A percentile compares a stretch with the other conserved stretches of the same genome.
Conservation (phyloP, 2,329 filamentous ascomycete species). For the Fusarium equiseti region DNA sequence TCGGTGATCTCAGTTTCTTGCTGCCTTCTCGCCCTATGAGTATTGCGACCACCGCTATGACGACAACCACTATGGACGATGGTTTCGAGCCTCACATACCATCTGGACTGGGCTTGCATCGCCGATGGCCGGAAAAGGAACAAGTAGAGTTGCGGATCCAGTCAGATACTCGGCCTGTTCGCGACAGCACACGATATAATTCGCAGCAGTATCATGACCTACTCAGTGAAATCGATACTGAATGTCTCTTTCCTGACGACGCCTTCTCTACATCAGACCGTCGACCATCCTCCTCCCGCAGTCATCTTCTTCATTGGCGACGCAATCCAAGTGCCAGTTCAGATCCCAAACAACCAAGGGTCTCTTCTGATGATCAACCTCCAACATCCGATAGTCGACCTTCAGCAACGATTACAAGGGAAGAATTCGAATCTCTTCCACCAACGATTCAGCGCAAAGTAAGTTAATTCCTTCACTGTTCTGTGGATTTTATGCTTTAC, state of each 20-base stretch:
- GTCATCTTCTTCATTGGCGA: conserved; percentile 40
- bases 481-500: conserved; percentile 2
- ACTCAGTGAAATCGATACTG: conserved; percentile 42
- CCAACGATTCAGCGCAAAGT: conserved; percentile 69
- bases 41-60: conserved; percentile 39
- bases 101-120: conserved; percentile 19
- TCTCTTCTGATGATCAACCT: conserved; percentile 42
- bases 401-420: conserved; percentile 51
- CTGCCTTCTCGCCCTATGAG: conserved; percentile 45
- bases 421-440: conserved; percentile 64
- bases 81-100: conserved; percentile 12
- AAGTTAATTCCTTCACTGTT: conserved; percentile 51
- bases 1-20: conserved; percentile 42
- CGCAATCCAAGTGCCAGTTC: conserved; percentile 36
- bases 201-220: conserved; percentile 38
- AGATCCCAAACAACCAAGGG: conserved; percentile 40
- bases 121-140: conserved; percentile 35
- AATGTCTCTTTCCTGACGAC: conserved; percentile 38
- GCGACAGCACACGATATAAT: conserved; percentile 25
- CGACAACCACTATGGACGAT: conserved; percentile 22
- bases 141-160: conserved; percentile 39
- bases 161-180: conserved; percentile 15
- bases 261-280: conserved; percentile 31
- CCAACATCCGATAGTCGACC: conserved; percentile 40
- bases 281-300: conserved; percentile 49